Percentiles rank a stretch among this genome's conserved stretches.
Evolutionary conservation across 2,329 filamentous ascomycete genomes (phyloP).

Genomic region (Cytospora paraplurivora): DNA sequence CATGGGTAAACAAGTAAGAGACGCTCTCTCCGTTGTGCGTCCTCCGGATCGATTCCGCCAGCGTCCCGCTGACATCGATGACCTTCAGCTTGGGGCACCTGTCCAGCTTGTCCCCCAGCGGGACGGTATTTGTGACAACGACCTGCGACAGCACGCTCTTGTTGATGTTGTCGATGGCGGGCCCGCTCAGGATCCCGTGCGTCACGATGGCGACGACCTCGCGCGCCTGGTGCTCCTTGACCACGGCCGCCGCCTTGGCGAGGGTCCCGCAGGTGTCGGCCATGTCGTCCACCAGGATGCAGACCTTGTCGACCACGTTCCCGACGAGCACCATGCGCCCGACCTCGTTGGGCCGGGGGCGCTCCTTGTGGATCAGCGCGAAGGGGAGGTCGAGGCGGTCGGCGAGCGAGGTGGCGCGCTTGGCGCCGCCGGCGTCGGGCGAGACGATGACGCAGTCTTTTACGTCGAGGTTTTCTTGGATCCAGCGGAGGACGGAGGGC

Average conservation of each 20-base stretch:
- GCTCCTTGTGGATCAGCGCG: slow-evolving; percentile 89
- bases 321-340: slow-evolving; percentile 84
- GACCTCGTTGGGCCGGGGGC: slow-evolving; percentile 58
- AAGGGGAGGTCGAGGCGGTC: slow-evolving; percentile 93
- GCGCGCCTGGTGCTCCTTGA: slow-evolving; percentile 82
- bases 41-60: slow-evolving; percentile 70
- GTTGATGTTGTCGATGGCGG: slow-evolving; percentile 85
- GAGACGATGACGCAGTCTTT: slow-evolving; percentile 90
- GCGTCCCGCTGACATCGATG: slow-evolving; percentile 86
- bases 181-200: slow-evolving; percentile 86
- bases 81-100: slow-evolving; percentile 78
- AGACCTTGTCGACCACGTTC: slow-evolving; percentile 80
- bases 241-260: slow-evolving; percentile 82
- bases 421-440: slow-evolving; percentile 94
- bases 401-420: slow-evolving; percentile 92
- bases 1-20: slow-evolving; percentile 69
- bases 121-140: slow-evolving; percentile 90
- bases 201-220: slow-evolving; percentile 95
- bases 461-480: slow-evolving; percentile 80
- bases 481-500: slow-evolving; percentile 69
- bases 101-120: slow-evolving; percentile 74
- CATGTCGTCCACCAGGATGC: slow-evolving; percentile 98
- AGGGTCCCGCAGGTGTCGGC: slow-evolving; percentile 77
- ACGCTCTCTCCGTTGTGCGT: slow-evolving; percentile 70
- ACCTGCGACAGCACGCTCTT: slow-evolving; percentile 73